A percentile compares a stretch with the other conserved stretches of the same genome.
Evolutionary conservation across 805 yeast genomes (phyloP).

Genomic region (Yamadazyma scolyti): DNA sequence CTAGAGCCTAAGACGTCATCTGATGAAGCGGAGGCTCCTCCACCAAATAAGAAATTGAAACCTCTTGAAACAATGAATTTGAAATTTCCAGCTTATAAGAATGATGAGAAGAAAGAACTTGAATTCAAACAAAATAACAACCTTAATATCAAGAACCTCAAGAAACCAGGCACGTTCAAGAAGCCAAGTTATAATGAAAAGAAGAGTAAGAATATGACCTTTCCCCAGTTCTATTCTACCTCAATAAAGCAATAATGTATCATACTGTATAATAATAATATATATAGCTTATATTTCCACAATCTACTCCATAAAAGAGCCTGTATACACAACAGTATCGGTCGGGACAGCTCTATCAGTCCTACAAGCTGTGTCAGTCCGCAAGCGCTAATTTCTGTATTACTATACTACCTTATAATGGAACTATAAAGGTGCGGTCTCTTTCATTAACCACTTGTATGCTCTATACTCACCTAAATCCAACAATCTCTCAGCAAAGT

Average conservation of each 20-base stretch:
- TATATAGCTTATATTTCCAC: neutral
- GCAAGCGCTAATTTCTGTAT: no score
- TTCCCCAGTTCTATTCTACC: conserved; percentile 23
- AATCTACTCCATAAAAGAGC: neutral
- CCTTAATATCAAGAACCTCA: conserved; percentile 3
- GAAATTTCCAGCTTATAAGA: conserved; percentile 13
- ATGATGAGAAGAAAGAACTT: conserved; percentile 4
- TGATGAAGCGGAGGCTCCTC: no score
- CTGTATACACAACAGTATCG: neutral
- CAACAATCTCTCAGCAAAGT: conserved; percentile 39
- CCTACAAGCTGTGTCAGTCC: no score
- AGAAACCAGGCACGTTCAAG: conserved; percentile 15
- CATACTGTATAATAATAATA: conserved; percentile 7
- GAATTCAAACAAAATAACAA: neutral
- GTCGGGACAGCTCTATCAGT: no score
- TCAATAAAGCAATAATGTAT: conserved; percentile 13
- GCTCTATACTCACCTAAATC: conserved; percentile 57
- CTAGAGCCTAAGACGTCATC: no score
- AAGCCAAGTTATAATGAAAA: conserved; percentile 24
- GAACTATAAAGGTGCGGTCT: conserved; percentile 48
- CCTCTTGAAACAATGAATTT: conserved; percentile 3
- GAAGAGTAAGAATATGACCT: conserved; percentile 17
- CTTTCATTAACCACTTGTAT: conserved; percentile 66
- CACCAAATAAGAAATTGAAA: conserved; percentile 6
- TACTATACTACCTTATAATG: no score